Evolutionary conservation across 176 grass and related monocot genomes (phyloP).

Genomic region (Zoysia japonica): DNA sequence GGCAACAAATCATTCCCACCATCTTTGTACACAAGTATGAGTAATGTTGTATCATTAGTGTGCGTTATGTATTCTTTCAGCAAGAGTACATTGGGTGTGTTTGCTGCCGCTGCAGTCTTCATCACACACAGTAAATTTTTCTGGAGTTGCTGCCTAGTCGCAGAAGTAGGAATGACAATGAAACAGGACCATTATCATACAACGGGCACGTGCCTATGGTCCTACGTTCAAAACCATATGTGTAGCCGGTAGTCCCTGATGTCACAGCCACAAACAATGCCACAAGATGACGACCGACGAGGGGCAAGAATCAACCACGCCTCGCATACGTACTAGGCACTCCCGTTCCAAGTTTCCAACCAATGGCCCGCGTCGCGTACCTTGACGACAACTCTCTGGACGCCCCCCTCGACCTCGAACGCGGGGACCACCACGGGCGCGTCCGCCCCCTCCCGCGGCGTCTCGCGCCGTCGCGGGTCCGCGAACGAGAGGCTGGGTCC

Average conservation of each 20-base stretch:
- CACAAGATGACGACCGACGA: neutral
- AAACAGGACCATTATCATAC: no score
- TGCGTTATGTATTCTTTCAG: neutral
- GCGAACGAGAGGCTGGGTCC: conserved; percentile 75
- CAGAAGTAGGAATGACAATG: no score
- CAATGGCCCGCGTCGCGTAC: conserved; percentile 34
- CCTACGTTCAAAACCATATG: neutral
- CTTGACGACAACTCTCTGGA: conserved; percentile 74
- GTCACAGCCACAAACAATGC: neutral
- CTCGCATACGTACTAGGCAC: neutral
- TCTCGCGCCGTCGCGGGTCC: conserved; percentile 58
- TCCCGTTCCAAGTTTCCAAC: neutral
- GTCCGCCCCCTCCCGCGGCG: conserved; percentile 24
- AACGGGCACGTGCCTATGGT: no score
- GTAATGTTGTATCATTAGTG: neutral
- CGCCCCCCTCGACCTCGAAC: conserved; percentile 37
- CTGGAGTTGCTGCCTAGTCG: no score
- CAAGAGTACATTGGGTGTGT: neutral
- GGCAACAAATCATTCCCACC: neutral
- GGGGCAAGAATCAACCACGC: neutral
- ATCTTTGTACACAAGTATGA: neutral
- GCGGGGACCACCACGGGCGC: conserved; percentile 49
- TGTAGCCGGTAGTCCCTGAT: neutral
- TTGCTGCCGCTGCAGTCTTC: no score
- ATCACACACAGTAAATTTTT: no score